Conservation (phyloP, 2,329 filamentous ascomycete genomes). For the Mariannaea sp. region DNA sequence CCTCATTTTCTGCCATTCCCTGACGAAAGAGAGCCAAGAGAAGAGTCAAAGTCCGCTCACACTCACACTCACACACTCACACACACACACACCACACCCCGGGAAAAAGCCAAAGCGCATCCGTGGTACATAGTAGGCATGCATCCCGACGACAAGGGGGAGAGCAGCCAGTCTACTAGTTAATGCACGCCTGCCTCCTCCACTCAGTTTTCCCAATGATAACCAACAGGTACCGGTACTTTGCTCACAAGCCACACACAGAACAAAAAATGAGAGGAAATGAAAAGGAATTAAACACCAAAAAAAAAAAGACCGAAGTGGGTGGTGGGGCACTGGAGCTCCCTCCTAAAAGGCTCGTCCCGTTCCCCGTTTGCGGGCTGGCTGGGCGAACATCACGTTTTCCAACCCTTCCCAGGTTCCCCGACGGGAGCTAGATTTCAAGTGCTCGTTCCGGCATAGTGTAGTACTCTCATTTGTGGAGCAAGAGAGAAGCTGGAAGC, state of each 20-base stretch:
- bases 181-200: slow-evolving; percentile 12
- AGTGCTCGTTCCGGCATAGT: background rate
- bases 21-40: too few relatives aligned
- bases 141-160: slow-evolving; percentile 16
- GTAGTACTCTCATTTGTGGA: slow-evolving; percentile 9
- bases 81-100: background rate
- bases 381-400: too few relatives aligned
- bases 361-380: slow-evolving; percentile 11
- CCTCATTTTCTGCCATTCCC: background rate
- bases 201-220: slow-evolving; percentile 7
- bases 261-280: background rate
- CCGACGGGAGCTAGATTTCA: slow-evolving; percentile 14
- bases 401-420: slow-evolving; percentile 4
- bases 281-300: background rate
- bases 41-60: too few relatives aligned
- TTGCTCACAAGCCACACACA: slow-evolving; percentile 3
- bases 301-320: background rate
- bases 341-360: slow-evolving; percentile 22
- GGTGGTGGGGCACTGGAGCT: too few relatives aligned
- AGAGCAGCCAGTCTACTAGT: too few relatives aligned
- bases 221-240: slow-evolving; percentile 20
- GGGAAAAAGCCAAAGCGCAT: slow-evolving; percentile 5
- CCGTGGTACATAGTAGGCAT: slow-evolving; percentile 17
- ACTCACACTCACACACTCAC: slow-evolving; percentile 7
- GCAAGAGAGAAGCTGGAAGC: slow-evolving; percentile 7